A percentile compares a stretch with the other conserved stretches of the same genome.
Conservation (phyloP, 495 filamentous ascomycete genomes). For the Penicillium waksmanii region DNA sequence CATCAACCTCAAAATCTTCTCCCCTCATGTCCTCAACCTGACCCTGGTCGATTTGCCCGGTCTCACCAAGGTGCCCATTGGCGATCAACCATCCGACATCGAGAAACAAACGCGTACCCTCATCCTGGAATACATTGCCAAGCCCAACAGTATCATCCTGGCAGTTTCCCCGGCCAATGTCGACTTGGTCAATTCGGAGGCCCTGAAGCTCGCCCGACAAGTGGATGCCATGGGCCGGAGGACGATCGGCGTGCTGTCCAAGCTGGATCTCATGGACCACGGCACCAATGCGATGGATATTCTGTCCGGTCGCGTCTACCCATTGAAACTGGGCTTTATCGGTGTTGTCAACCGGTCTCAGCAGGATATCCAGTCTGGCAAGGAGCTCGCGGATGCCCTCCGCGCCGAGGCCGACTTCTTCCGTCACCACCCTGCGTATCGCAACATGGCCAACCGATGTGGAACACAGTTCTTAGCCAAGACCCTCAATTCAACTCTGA, state of each 20-base stretch:
- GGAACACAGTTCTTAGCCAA: slow-evolving; percentile 96
- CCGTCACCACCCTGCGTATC: slow-evolving; percentile 93
- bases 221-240: slow-evolving; percentile 93
- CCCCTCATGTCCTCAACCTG: slow-evolving; percentile 93
- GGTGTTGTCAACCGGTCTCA: slow-evolving; percentile 98
- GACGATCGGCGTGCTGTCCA: slow-evolving; percentile 97
- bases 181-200: slow-evolving; percentile 97
- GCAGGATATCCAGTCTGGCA: slow-evolving; percentile 96
- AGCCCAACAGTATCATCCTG: slow-evolving; percentile 97
- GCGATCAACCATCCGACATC: slow-evolving; percentile 96
- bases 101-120: slow-evolving; percentile 98
- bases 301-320: slow-evolving; percentile 93
- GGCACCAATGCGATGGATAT: slow-evolving; percentile 98
- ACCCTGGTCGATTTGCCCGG: slow-evolving; percentile 96
- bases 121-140: slow-evolving; percentile 98
- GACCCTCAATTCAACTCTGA: slow-evolving; percentile 90
- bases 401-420: slow-evolving; percentile 94
- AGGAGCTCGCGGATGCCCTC: slow-evolving; percentile 85
- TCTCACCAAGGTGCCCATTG: slow-evolving; percentile 97
- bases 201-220: slow-evolving; percentile 93
- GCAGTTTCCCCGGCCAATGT: slow-evolving; percentile 98
- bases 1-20: slow-evolving; percentile 99
- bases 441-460: slow-evolving; percentile 92
- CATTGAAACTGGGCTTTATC: slow-evolving; percentile 96
- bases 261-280: slow-evolving; percentile 98